Percentiles rank a stretch among this genome's conserved stretches.
These are phyloP conservation scores for Hygrophorus russula DNA, from an alignment of 768 basidiomycete species.

Conservation along the genomic window DNA sequence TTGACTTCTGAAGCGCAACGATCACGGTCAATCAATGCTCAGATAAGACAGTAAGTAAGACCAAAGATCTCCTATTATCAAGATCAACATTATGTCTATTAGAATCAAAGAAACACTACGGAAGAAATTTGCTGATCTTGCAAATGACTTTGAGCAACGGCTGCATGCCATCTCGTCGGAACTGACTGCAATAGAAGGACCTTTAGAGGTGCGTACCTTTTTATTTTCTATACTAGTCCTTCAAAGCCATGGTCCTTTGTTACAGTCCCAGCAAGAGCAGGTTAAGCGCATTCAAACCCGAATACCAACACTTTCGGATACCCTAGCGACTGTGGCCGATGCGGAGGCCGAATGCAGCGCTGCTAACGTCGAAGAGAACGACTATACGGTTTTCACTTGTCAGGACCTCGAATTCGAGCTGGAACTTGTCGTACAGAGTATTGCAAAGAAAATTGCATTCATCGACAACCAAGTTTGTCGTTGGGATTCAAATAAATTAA, in stretches of 20 bases:
- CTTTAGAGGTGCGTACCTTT: constrained; percentile 48
- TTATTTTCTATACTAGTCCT: constrained; percentile 11
- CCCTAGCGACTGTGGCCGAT: constrained; percentile 39
- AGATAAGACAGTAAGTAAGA: constrained; percentile 71
- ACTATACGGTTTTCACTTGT: constrained; percentile 83
- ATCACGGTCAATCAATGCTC: constrained; percentile 77
- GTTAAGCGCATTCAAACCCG: constrained; percentile 54
- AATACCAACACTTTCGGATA: constrained; percentile 53
- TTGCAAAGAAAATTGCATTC: constrained; percentile 87
- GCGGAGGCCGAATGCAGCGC: constrained; percentile 70
- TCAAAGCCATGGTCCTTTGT: neutral
- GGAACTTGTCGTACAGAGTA: constrained; percentile 66
- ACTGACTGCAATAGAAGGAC: constrained; percentile 64
- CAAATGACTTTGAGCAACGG: constrained; percentile 64
- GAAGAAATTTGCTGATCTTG: constrained; percentile 65
- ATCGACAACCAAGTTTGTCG: constrained; percentile 83
- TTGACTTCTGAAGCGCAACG: constrained; percentile 64
- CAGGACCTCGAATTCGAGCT: constrained; percentile 89
- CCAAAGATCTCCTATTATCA: neutral
- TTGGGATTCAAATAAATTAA: neutral
- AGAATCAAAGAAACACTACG: constrained; percentile 79
- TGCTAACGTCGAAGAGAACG: constrained; percentile 95
- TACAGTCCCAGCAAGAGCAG: constrained; percentile 63
- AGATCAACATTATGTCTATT: constrained; percentile 2
- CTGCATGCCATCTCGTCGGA: constrained; percentile 58